These are phyloP conservation scores for Thielaviopsis cerberus DNA, from an alignment of 2,329 filamentous ascomycete genomes.

Conservation along the genomic window DNA sequence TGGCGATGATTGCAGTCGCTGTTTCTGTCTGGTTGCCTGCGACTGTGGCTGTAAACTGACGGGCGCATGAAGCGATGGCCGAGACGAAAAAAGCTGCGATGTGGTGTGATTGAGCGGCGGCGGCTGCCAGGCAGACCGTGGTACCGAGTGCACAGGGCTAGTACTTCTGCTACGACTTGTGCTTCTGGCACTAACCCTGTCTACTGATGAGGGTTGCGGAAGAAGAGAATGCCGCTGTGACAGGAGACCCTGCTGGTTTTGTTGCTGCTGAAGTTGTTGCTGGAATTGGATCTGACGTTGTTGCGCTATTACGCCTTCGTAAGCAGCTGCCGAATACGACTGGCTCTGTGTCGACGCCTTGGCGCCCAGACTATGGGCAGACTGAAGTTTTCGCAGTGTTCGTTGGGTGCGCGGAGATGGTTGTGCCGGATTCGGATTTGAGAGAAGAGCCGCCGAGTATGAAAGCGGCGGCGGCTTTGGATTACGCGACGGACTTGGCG, in stretches of 20 bases:
- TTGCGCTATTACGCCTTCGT: slow-evolving; percentile 35
- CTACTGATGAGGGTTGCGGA: slow-evolving; percentile 11
- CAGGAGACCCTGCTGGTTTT: slow-evolving; percentile 16
- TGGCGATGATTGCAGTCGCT: slow-evolving; percentile 9
- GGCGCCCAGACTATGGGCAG: slow-evolving; percentile 50
- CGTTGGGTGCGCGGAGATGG: slow-evolving; percentile 47
- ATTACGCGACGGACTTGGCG: background rate
- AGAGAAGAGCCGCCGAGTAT: background rate
- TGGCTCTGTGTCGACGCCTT: slow-evolving; percentile 28
- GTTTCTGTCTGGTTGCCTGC: background rate
- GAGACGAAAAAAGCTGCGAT: slow-evolving; percentile 1
- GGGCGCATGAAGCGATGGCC: background rate
- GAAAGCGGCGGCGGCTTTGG: background rate
- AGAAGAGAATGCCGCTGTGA: slow-evolving; percentile 4
- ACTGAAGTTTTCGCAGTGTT: slow-evolving; percentile 54
- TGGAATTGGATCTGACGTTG: slow-evolving; percentile 34
- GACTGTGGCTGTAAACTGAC: background rate
- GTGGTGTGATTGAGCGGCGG: slow-evolving; percentile 7
- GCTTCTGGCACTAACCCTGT: background rate
- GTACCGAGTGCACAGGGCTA: background rate
- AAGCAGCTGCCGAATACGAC: slow-evolving; percentile 21
- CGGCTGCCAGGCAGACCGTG: background rate
- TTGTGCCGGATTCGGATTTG: slow-evolving; percentile 26
- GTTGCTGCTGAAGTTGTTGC: slow-evolving; percentile 19
- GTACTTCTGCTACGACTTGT: background rate